Base-by-base conservation (phyloP, 306 rosid genomes). In the Cucumis hystrix region DNA sequence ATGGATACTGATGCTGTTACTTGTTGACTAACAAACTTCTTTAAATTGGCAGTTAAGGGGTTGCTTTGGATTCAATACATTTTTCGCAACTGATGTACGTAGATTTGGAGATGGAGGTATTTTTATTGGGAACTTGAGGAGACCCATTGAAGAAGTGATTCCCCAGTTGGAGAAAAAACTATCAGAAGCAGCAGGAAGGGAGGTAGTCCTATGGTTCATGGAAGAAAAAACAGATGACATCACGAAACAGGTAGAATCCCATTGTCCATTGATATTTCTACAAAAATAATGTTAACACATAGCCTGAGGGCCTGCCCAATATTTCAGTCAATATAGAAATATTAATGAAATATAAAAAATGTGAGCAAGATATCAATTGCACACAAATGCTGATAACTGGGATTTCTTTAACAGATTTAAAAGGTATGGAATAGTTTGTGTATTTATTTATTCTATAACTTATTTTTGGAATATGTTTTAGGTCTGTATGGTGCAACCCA, bases 101-200 rank as follows among this genome's bases (percentile, higher is more conserved):
- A 90, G 98, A 80, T 91, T 93, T 71, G 97, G 98, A 63, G 98
- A 93, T 82, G 98, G 98, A 30, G 97, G 98, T 66, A 93, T 93
- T 75, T 93, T 93, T 79, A 63, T 91, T 49, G 98, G 98, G 64
- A 93, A 93, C 78, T 81, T 91, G 85, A 91, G 98, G 87, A 90
- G 41, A 83, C 98, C 98, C 35, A 85, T 93, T 71, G 94, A 93
- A 55, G 97, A 91, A 56, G 98, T 85, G 51, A 83, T 90, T 84
- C 98, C 98, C 83, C 88, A 86, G 83, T 78, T 91, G 86, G 96
- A 93, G 87, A 82, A 88, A 78, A 93, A 91, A 65, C 86, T 91
- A 49, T 93, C 97, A 23, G 97, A 93, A 74, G 92, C 86, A 1
- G 97, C 94, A 0, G 98, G 89, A 57, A 83, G 87, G 78, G 94